Evolutionary conservation across 73 alveolate species (phyloP).

Genomic region (Paramecium octaurelia): DNA sequence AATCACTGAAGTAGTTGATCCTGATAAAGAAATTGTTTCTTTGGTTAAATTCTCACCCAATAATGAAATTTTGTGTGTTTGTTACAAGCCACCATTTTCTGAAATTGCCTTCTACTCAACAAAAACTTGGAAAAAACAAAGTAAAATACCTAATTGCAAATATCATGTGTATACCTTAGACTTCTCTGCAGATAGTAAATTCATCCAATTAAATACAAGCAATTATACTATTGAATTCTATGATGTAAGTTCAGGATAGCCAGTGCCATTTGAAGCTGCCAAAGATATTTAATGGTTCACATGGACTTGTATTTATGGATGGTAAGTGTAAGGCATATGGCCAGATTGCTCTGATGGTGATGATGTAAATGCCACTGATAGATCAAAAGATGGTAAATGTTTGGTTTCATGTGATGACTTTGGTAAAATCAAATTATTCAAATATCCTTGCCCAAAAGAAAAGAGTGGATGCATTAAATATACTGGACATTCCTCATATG

Average conservation of each 20-base stretch:
- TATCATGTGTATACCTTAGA: constrained; percentile 89
- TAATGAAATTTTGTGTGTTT: constrained; percentile 84
- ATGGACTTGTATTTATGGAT: constrained; percentile 92
- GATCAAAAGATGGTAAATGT: constrained; percentile 82
- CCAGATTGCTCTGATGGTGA: constrained; percentile 97
- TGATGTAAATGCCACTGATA: constrained; percentile 92
- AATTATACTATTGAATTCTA: constrained; percentile 66
- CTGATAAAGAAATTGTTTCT: constrained; percentile 80
- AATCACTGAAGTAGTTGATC: constrained; percentile 71
- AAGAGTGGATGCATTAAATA: constrained; percentile 85
- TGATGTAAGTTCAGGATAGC: constrained; percentile 70
- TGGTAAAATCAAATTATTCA: constrained; percentile 93
- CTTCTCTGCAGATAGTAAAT: constrained; percentile 90
- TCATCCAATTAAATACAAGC: constrained; percentile 74
- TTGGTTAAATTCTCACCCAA: constrained; percentile 93
- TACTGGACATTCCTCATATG: constrained; percentile 98
- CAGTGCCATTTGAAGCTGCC: not conserved
- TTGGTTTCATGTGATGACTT: constrained; percentile 96
- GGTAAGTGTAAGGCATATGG: constrained; percentile 98
- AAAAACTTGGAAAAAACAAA: constrained; percentile 75
- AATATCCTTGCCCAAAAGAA: constrained; percentile 82
- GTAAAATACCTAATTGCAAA: constrained; percentile 83
- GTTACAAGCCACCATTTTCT: constrained; percentile 81
- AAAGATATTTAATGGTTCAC: constrained; percentile 89
- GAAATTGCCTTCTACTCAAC: constrained; percentile 85